Percentiles rank a stretch among this genome's conserved stretches.
Conservation (phyloP, 768 basidiomycete genomes). For the Phanerodontia chrysosporium region DNA sequence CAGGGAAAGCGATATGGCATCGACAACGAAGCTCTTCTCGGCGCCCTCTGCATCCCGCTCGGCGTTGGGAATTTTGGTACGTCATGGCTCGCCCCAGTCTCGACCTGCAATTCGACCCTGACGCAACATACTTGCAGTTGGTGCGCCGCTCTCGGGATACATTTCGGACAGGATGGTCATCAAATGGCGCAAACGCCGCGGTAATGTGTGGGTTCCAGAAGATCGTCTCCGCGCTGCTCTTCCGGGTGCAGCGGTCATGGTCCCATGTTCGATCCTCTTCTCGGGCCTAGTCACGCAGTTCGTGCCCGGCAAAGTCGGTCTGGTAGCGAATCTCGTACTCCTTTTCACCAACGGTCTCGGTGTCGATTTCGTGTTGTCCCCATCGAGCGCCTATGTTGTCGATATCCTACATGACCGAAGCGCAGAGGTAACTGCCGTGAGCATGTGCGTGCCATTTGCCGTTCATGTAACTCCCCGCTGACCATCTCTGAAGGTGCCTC, state of each 20-base stretch:
- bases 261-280: constrained; percentile 47
- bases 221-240: constrained; percentile 57
- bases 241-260: constrained; percentile 41
- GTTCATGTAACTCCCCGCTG: not conserved
- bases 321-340: constrained; percentile 47
- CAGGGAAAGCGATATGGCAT: constrained; percentile 58
- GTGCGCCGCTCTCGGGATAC: constrained; percentile 54
- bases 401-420: constrained; percentile 59
- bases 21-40: constrained; percentile 51
- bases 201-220: constrained; percentile 62
- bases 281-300: constrained; percentile 50
- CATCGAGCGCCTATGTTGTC: constrained; percentile 51
- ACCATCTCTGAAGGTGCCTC: constrained; percentile 35
- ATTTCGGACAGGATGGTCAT: constrained; percentile 54
- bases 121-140: constrained; percentile 34
- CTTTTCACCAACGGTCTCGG: constrained; percentile 64
- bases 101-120: not conserved
- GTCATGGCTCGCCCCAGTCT: constrained; percentile 19
- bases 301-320: constrained; percentile 44
- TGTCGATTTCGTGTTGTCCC: constrained; percentile 52
- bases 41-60: constrained; percentile 56
- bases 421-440: constrained; percentile 60
- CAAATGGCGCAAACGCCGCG: constrained; percentile 42
- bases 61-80: constrained; percentile 57
- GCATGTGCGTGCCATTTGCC: constrained; percentile 36